Percentiles rank a stretch among this genome's conserved stretches.
These are phyloP conservation scores for Gonium pectorale DNA, from an alignment of 139 green algal species.

Conservation along the genomic window DNA sequence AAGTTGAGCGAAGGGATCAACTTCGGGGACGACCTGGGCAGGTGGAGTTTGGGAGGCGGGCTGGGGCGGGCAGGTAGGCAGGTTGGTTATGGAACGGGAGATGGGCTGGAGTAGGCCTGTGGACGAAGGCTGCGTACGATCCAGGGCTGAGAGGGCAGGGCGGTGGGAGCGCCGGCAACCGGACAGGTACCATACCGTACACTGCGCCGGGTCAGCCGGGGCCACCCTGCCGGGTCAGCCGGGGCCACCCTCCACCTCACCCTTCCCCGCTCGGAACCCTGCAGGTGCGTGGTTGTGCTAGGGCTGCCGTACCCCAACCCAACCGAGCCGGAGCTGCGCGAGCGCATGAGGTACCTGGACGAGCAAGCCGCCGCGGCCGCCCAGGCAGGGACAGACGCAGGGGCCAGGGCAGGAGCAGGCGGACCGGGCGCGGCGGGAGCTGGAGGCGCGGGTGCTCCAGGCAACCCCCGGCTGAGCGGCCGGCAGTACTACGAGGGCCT, in stretches of 20 bases:
- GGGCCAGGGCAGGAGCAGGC: background rate
- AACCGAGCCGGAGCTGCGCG: slow-evolving; percentile 89
- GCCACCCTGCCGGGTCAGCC: too few species aligned
- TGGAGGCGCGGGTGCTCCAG: background rate
- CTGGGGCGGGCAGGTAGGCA: too few species aligned
- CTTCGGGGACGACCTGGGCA: slow-evolving; percentile 92
- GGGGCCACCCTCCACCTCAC: background rate
- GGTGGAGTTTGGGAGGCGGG: background rate
- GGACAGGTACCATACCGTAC: too few species aligned
- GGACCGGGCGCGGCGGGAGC: background rate
- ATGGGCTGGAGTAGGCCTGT: too few species aligned
- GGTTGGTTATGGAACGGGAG: too few species aligned
- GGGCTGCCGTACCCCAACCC: slow-evolving; percentile 96
- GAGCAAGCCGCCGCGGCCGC: slow-evolving; percentile 27
- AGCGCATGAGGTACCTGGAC: slow-evolving; percentile 91
- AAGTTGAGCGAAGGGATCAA: slow-evolving; percentile 99
- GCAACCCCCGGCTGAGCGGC: background rate
- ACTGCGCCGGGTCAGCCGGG: too few species aligned
- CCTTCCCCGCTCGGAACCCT: too few species aligned
- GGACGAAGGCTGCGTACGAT: too few species aligned
- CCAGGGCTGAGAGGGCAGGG: too few species aligned
- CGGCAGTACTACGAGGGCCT: slow-evolving; percentile 90
- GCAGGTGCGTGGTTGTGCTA: slow-evolving; percentile 92
- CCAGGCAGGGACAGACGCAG: too few species aligned
- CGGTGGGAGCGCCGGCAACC: too few species aligned